Base-by-base conservation (phyloP, 2,329 filamentous ascomycete genomes). In the Botryotinia calthae region DNA sequence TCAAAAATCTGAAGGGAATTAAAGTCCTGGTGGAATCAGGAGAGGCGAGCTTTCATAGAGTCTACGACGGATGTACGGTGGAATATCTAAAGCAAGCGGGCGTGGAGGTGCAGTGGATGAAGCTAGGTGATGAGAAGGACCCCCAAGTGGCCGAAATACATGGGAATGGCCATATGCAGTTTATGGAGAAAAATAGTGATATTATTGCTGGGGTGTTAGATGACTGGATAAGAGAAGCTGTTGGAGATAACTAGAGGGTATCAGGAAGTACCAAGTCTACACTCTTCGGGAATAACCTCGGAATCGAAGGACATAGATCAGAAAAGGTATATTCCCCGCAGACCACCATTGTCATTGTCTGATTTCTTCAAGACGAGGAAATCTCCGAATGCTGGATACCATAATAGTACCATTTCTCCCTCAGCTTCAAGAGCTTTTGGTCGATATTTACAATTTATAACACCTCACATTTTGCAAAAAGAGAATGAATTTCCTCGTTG, bases 91-190 rank as follows among this genome's bases (percentile, higher is more conserved):
- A 78, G 66, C 85, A 86, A 77, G 85, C 84, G 7, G 84, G 84
- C 79, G 81, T 76, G 75, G 77, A 37, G 74, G 80, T 44, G 37
- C 76, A 82, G 69, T 80, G 82, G 74, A 48, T 84, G 56, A 79
- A 80, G 75, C 80, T 86, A 34, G 80, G 73, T 9, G 79, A 83
- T 44, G 76, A 77, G 22, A 34, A 40, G 46, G 31, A 66, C 4
- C 59, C 12, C 10, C 34, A 6, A 37, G 64, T 28, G 22, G 25
- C 31, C 10, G 83, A 83, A 6, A 81, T 86, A 51, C 75, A 79
- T 54, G 85, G 85, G 12, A 86, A 86, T 73, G 84, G 83, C 0
- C 84, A 86, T 78, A 82, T 86, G 82, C 82, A 84, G 72, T 85
- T 86, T 73, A 78, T 86, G 80, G 85, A 86, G 80, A 82, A 81